phyloP scores from a whole-genome alignment of 75 land plant species.

The Picea glauca region DNA sequence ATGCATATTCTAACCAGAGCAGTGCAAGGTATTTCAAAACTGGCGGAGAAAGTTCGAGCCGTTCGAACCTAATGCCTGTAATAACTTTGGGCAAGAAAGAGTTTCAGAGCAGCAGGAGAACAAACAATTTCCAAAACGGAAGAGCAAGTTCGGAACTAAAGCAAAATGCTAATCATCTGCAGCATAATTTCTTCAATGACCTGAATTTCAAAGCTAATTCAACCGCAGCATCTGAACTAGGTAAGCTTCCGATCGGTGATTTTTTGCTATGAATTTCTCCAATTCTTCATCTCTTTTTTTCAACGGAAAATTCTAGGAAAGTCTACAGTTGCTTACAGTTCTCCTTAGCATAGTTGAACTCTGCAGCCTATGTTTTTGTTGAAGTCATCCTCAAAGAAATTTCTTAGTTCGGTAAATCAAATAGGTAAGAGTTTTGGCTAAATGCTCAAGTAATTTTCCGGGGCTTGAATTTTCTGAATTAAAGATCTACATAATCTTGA shows the following conservation, averaged over 20 bases:
- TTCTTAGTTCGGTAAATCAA: too few relatives aligned
- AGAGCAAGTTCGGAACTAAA: not conserved
- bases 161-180: not conserved
- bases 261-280: too few relatives aligned
- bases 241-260: not conserved
- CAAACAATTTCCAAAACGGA: conserved; percentile 6
- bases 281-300: too few relatives aligned
- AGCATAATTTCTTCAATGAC: not conserved
- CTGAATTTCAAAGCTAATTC: conserved; percentile 3
- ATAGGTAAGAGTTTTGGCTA: too few relatives aligned
- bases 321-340: too few relatives aligned
- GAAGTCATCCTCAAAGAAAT: too few relatives aligned
- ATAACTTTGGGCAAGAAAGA: conserved; percentile 9
- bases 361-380: too few relatives aligned
- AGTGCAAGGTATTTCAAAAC: conserved; percentile 6
- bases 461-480: too few relatives aligned
- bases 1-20: not conserved
- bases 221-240: not conserved
- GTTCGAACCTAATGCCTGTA: not conserved
- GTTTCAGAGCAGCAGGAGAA: not conserved
- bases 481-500: too few relatives aligned
- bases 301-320: too few relatives aligned
- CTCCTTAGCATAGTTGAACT: too few relatives aligned
- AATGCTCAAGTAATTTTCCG: too few relatives aligned
- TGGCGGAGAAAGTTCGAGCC: conserved; percentile 1